Evolutionary conservation across 2,329 filamentous ascomycete genomes (phyloP).

Genomic region (Diaporthe velutina): DNA sequence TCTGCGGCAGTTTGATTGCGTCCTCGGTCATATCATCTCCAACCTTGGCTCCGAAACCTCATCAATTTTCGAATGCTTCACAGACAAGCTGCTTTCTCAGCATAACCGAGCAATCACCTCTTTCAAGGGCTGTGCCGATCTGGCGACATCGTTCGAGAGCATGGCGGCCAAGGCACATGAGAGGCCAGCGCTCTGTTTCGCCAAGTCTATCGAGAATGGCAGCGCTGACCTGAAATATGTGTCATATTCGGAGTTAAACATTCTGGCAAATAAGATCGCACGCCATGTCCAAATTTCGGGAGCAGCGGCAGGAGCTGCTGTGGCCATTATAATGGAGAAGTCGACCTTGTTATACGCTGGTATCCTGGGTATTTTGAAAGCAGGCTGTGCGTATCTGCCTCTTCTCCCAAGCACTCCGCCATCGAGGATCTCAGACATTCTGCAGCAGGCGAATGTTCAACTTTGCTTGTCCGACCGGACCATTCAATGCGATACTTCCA

Average conservation of each 20-base stretch:
- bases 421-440: conserved; percentile 71
- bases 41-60: conserved; percentile 46
- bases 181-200: conserved; percentile 75
- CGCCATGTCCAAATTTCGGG: conserved; percentile 62
- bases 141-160: conserved; percentile 67
- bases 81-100: conserved; percentile 57
- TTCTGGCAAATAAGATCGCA: conserved; percentile 73
- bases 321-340: conserved; percentile 85
- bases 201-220: conserved; percentile 57
- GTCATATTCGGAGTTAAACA: conserved; percentile 76
- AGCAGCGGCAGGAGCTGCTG: conserved; percentile 64
- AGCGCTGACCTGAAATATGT: conserved; percentile 56
- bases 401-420: conserved; percentile 78
- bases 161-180: conserved; percentile 63
- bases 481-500: conserved; percentile 41
- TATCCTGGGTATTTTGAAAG: conserved; percentile 81
- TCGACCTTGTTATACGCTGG: conserved; percentile 78
- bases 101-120: conserved; percentile 57
- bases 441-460: conserved; percentile 69
- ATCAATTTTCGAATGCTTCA: conserved; percentile 46
- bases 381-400: conserved; percentile 84
- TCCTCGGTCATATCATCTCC: conserved; percentile 53
- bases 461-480: conserved; percentile 58
- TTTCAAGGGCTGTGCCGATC: conserved; percentile 54
- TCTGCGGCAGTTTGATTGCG: conserved; percentile 69